These are phyloP conservation scores for Geotrichum carabidarum DNA, from an alignment of 1,139 yeast species.

Conservation along the genomic window DNA sequence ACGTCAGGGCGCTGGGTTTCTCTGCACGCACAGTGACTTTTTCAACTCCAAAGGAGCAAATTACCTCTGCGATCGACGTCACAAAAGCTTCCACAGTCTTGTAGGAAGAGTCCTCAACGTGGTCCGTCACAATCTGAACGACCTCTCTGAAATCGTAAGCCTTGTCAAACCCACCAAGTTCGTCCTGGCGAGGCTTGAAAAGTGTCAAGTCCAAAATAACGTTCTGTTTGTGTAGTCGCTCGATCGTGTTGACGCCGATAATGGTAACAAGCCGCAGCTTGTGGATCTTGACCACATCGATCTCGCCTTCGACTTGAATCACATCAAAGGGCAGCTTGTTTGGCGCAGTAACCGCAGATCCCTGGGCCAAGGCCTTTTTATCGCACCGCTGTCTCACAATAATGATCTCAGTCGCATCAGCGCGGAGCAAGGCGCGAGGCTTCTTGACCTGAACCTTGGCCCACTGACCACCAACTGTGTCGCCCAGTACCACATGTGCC, in stretches of 20 bases:
- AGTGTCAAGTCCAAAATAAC: slow-evolving; percentile 56
- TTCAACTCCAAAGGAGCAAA: slow-evolving; percentile 42
- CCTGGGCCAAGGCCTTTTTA: background rate
- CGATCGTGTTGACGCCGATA: slow-evolving; percentile 89
- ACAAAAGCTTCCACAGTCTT: slow-evolving; percentile 93
- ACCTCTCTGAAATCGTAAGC: slow-evolving; percentile 33
- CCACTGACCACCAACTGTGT: slow-evolving; percentile 49
- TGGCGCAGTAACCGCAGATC: slow-evolving; percentile 2
- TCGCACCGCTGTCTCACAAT: slow-evolving; percentile 36
- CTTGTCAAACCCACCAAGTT: slow-evolving; percentile 27
- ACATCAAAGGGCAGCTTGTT: slow-evolving; percentile 43
- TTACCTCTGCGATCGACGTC: slow-evolving; percentile 61
- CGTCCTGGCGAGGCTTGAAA: slow-evolving; percentile 32
- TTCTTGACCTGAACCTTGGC: slow-evolving; percentile 46
- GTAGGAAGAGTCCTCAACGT: slow-evolving; percentile 70
- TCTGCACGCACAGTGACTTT: slow-evolving; percentile 58
- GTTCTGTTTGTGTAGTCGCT: slow-evolving; percentile 71
- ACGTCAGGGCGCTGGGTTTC: slow-evolving; percentile 84
- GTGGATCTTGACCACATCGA: slow-evolving; percentile 47
- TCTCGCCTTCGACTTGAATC: slow-evolving; percentile 30
- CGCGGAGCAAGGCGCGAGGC: slow-evolving; percentile 54
- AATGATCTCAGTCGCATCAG: slow-evolving; percentile 46
- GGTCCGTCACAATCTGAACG: slow-evolving; percentile 39
- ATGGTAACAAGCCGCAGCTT: slow-evolving; percentile 62
- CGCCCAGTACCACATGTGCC: slow-evolving; percentile 46